Evolutionary conservation across 2,329 filamentous ascomycete species (phyloP), one percentile per base, ranked within the genome.

Genomic region (Rutstroemia sp.): DNA sequence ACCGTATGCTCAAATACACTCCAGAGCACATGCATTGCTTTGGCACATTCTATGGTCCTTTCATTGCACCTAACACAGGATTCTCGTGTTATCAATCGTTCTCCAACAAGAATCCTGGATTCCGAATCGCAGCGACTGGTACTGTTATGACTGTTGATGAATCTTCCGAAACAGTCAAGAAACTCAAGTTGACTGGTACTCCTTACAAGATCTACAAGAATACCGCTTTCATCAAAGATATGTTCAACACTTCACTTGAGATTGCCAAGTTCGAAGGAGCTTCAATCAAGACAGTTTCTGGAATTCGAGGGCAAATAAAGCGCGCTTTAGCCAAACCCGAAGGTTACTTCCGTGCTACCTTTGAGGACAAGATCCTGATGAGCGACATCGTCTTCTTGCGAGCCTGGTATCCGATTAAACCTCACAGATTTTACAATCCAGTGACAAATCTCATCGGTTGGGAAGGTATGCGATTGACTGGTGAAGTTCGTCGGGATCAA

Each of bases 11-110:
- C 60, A 99, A 99, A 73, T 99, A 99, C 73, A 96, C 92, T 0
- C 95, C 94, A 0, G 95, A 99, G 76, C 94, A 99, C 70, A 97
- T 96, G 91, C 94, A 97, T 75, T 99, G 95, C 75, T 95, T 95
- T 70, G 94, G 83, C 42, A 96, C 92, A 51, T 91, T 97, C 73
- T 97, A 95, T 68, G 94, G 92, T 0, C 94, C 95, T 0, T 82
- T 99, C 7, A 90, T 96, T 59, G 91, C 94, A 0, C 94, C 95
- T 12, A 96, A 96, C 72, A 96, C 92, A 2, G 91, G 92, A 58
- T 97, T 99, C 73, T 92, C 89, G 64, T 94, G 88, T 71, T 90
- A 97, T 62, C 90, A 97, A 72, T 90, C 87, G 7, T 87, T 99
- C 68, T 90, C 88, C 0, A 85, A 88, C 60, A 83, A 87, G 67